A percentile compares a stretch with the other conserved stretches of the same genome.
Evolutionary conservation across 2,329 filamentous ascomycete species (phyloP).

Genomic region (Beauveria asiatica): DNA sequence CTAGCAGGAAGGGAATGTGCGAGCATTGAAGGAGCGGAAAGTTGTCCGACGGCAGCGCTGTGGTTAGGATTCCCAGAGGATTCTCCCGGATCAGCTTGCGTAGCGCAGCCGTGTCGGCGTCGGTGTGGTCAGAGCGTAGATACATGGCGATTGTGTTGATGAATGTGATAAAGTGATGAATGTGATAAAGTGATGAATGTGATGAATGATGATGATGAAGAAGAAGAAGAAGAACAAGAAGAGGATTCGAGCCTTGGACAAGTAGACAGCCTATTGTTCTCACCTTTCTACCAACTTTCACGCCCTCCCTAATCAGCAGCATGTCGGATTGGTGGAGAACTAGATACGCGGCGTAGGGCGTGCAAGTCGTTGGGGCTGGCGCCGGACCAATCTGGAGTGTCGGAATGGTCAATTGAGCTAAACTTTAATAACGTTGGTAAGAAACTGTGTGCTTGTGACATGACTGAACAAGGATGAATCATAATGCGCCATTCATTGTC

Average conservation of each 20-base stretch:
- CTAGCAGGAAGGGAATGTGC: constrained; percentile 53
- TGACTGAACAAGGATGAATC: not conserved
- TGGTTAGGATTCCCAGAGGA: constrained; percentile 55
- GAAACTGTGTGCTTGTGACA: not conserved
- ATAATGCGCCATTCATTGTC: constrained; percentile 2
- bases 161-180: not conserved
- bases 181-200: not conserved
- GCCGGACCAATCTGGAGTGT: constrained; percentile 1
- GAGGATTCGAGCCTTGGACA: not conserved
- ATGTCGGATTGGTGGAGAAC: constrained; percentile 4
- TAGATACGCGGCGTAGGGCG: constrained; percentile 2
- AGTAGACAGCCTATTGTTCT: not conserved
- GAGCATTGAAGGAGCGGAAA: constrained; percentile 47
- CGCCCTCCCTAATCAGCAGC: not conserved
- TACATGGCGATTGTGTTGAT: constrained; percentile 1
- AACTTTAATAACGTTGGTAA: not conserved
- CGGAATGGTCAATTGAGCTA: constrained; percentile 4
- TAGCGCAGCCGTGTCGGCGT: constrained; percentile 39
- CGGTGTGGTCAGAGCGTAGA: constrained; percentile 35
- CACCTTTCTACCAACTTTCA: not conserved
- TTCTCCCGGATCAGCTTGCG: constrained; percentile 49
- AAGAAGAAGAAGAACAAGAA: not conserved
- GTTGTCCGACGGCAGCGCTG: constrained; percentile 42
- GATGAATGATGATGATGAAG: not conserved
- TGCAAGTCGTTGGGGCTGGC: not conserved